phyloP scores from a whole-genome alignment of 148 eudicot genomes.

The Linanthus parryae region DNA sequence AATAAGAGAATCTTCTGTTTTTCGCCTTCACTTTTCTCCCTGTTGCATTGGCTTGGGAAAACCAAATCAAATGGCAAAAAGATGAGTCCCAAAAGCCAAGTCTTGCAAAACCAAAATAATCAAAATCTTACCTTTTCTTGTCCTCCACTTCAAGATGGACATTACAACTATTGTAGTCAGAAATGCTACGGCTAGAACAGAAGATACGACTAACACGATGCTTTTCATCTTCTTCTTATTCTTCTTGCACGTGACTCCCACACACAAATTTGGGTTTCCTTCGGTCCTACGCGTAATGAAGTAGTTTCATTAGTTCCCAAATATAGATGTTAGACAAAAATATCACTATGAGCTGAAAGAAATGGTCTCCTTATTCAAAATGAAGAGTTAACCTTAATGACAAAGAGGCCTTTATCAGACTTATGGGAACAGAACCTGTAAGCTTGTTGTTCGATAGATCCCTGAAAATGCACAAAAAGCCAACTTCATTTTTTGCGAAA shows the following conservation, averaged over 20 bases:
- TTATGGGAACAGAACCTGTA: constrained; percentile 6
- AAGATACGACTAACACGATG: constrained; percentile 15
- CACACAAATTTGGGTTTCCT: constrained; percentile 2
- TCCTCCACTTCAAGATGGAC: constrained; percentile 14
- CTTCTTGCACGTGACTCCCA: neutral
- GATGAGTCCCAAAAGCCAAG: neutral
- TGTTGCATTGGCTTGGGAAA: neutral
- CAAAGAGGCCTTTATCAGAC: neutral
- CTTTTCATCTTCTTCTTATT: constrained; percentile 3
- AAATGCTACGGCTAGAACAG: constrained; percentile 10
- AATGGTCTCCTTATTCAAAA: neutral
- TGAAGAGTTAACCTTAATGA: neutral
- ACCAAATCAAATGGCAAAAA: no score
- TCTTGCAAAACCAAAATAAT: neutral
- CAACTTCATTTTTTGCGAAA: no score
- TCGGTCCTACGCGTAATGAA: neutral
- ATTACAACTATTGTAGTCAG: constrained; percentile 7
- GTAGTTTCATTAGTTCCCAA: neutral
- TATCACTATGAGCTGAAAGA: no score
- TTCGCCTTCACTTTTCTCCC: constrained; percentile 3
- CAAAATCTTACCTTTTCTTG: neutral
- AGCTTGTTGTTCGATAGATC: no score
- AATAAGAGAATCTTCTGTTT: constrained; percentile 12
- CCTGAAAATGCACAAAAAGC: neutral
- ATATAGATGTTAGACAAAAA: no score